Percentiles rank a stretch among this genome's conserved stretches.
Evolutionary conservation across 208 protist genomes (phyloP).

Genomic region (Lotmaria passim): DNA sequence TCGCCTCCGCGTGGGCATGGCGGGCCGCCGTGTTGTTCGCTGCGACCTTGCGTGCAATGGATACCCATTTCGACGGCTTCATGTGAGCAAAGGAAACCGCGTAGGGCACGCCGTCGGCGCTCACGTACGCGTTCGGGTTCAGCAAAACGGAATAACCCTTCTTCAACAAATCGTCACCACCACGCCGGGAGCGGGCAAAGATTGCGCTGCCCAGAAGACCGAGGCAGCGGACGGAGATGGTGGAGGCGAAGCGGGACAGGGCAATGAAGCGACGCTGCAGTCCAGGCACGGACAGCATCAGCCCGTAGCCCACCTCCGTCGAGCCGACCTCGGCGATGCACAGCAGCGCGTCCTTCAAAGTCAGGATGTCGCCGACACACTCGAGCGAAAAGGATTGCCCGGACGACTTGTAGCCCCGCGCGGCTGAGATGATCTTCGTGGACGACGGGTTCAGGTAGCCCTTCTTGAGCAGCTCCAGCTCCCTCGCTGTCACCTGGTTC

Average conservation of each 20-base stretch:
- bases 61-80: constrained; percentile 60
- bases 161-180: constrained; percentile 43
- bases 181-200: constrained; percentile 58
- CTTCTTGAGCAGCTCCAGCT: constrained; percentile 46
- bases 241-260: constrained; percentile 72
- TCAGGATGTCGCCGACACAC: constrained; percentile 62
- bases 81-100: constrained; percentile 80
- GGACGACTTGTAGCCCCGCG: constrained; percentile 67
- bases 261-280: constrained; percentile 68
- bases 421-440: constrained; percentile 65
- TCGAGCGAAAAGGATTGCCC: constrained; percentile 63
- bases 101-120: constrained; percentile 83
- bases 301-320: constrained; percentile 73
- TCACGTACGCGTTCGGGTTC: constrained; percentile 86
- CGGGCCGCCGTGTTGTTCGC: constrained; percentile 44
- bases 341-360: constrained; percentile 81
- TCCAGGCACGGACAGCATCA: constrained; percentile 54
- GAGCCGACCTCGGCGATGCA: constrained; percentile 74
- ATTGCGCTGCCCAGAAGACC: constrained; percentile 58
- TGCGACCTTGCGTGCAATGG: constrained; percentile 48
- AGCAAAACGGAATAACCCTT: constrained; percentile 57
- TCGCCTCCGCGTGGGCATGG: constrained; percentile 55
- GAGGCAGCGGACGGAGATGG: constrained; percentile 68
- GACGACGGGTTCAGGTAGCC: constrained; percentile 39
- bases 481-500: constrained; percentile 29